phyloP scores from a whole-genome alignment of 176 grass and related monocot species.

The Oropetium thomaeum region DNA sequence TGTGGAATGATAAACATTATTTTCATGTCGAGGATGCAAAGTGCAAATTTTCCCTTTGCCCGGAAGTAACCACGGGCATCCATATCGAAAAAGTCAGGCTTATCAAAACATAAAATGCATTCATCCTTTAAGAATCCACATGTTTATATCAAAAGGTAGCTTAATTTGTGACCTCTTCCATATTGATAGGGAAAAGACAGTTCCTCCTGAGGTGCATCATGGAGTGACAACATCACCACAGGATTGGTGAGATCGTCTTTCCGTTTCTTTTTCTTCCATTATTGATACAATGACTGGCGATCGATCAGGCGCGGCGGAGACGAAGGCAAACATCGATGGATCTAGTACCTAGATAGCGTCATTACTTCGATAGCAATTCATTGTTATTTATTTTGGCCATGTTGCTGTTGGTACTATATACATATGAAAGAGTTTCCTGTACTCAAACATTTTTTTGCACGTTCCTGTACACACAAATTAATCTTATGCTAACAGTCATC shows the following conservation, averaged over 20 bases:
- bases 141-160: conserved; percentile 31
- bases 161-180: conserved; percentile 17
- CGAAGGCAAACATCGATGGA: background rate
- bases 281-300: background rate
- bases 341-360: background rate
- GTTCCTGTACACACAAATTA: too few relatives aligned
- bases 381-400: background rate
- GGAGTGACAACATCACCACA: conserved; percentile 16
- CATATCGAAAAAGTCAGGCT: background rate
- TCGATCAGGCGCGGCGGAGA: conserved; percentile 26
- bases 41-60: background rate
- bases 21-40: background rate
- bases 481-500: too few relatives aligned
- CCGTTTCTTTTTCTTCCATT: conserved; percentile 35
- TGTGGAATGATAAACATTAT: background rate
- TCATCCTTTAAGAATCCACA: background rate
- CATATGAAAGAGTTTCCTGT: too few relatives aligned
- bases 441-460: too few relatives aligned
- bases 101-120: background rate
- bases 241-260: conserved; percentile 10
- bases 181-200: conserved; percentile 39
- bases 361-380: background rate
- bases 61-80: background rate
- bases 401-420: too few relatives aligned
- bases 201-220: conserved; percentile 11